Base-by-base conservation (phyloP, 495 filamentous ascomycete species). In the Hypomontagnella submonticulosa region DNA sequence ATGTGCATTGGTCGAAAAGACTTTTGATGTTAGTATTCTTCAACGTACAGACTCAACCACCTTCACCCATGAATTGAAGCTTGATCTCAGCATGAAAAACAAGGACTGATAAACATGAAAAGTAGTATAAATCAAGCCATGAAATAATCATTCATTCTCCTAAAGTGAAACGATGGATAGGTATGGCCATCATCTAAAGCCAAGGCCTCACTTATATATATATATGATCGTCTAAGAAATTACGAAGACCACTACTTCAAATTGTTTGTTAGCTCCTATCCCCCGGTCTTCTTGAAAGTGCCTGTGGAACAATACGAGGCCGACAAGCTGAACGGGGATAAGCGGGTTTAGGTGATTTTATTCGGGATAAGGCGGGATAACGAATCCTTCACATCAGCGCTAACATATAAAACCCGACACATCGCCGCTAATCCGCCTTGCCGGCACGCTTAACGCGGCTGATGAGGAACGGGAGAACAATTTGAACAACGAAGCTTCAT, bases 341-440 rank as follows among this genome's bases (percentile, higher is more conserved):
- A 46, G 19, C 41, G 34, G 42, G 53, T 53, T 57, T 46, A 59
- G 36, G 4, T 12, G 27, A 30, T 1, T 42, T 33, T 40, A 4
- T 0, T 0, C 66, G 60, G 66, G 61, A 57, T 69, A 63, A 41
- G 8, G 8, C 66, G 66, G 66, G 66, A 64, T 69, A 69, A 33
- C 10, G 3, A 30, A 32, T 37, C 13, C 1, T 34, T n/a, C 6
- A 23, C 19, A 23, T 47, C 4, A 7, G 33, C 1, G 9, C 3
- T 27, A 33, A 12, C 18, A 9, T 37, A 16, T 19, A 11, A 27
- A 18, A 57, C 65, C 65, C 65, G 65, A 38, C 3, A 8, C 55
- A 68, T 55, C 48, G 2, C 47, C 57, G 37, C 32, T 34, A 36
- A 53, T 11, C 52, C 40, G 33, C n/a, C 51, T 34, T 18, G 32